Conservation (phyloP, 495 filamentous ascomycete genomes). For the Rhypophila decipiens region DNA sequence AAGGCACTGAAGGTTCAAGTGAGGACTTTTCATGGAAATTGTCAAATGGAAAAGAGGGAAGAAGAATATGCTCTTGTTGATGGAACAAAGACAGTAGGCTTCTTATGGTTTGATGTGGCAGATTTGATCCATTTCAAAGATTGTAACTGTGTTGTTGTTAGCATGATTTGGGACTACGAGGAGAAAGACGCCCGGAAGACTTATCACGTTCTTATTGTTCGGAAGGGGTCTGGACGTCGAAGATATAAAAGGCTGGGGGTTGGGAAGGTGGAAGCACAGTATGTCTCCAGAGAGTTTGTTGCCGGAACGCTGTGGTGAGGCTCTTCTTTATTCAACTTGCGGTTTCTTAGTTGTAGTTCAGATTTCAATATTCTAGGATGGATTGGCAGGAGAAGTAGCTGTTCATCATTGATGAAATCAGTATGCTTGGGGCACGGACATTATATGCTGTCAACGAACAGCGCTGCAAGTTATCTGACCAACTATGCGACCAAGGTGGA, state of each 20-base stretch:
- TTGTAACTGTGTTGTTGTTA: conserved; percentile 2
- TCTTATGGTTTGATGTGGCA: conserved; percentile 5
- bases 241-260: conserved; percentile 2
- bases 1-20: conserved; percentile 3
- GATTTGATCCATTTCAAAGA: background rate
- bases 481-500: too few species aligned
- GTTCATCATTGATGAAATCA: too few species aligned
- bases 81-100: conserved; percentile 3
- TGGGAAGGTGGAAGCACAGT: conserved; percentile 4
- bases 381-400: too few species aligned
- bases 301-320: conserved; percentile 1
- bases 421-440: too few species aligned
- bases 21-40: conserved; percentile 2
- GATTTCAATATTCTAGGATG: too few species aligned
- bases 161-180: background rate
- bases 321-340: background rate
- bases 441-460: too few species aligned
- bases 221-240: background rate
- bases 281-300: background rate
- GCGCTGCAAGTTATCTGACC: too few species aligned
- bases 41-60: background rate
- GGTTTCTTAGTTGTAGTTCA: too few species aligned
- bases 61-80: conserved; percentile 1
- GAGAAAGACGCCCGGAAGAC: conserved; percentile 1
- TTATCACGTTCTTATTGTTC: conserved; percentile 1